Evolutionary conservation across 345 rosid genomes (phyloP).

Genomic region (Gynandropsis gynandra): DNA sequence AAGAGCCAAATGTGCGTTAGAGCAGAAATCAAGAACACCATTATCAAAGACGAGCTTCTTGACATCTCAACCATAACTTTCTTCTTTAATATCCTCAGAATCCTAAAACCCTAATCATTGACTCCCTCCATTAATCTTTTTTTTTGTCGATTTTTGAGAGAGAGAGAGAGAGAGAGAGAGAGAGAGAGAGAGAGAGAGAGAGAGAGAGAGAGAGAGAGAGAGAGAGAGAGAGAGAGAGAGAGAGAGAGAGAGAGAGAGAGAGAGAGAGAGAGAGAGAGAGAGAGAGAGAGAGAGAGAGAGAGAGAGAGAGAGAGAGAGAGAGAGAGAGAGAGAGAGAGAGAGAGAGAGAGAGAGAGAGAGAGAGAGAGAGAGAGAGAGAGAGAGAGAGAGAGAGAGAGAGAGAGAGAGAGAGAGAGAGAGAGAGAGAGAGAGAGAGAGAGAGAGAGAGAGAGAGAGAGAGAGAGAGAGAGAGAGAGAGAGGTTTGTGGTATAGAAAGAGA

Average conservation of each 20-base stretch:
- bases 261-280: constrained; percentile 13
- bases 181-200: background rate
- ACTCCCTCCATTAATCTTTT: background rate
- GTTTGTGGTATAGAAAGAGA: too few relatives aligned
- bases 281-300: constrained; percentile 9
- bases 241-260: constrained; percentile 7
- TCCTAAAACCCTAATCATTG: constrained; percentile 20
- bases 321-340: background rate
- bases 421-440: too few relatives aligned
- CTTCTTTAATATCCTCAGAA: constrained; percentile 7
- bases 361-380: too few relatives aligned
- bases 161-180: too few relatives aligned
- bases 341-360: background rate
- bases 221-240: too few relatives aligned
- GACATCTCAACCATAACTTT: constrained; percentile 26
- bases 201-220: background rate
- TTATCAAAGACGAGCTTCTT: constrained; percentile 7
- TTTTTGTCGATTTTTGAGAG: too few relatives aligned
- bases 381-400: background rate
- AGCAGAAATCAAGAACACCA: constrained; percentile 22
- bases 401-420: background rate
- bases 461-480: background rate
- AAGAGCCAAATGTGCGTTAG: constrained; percentile 9
- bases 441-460: background rate
- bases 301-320: too few relatives aligned